Base-by-base conservation (phyloP, 2,329 filamentous ascomycete genomes). In the Trichoderma sp. region DNA sequence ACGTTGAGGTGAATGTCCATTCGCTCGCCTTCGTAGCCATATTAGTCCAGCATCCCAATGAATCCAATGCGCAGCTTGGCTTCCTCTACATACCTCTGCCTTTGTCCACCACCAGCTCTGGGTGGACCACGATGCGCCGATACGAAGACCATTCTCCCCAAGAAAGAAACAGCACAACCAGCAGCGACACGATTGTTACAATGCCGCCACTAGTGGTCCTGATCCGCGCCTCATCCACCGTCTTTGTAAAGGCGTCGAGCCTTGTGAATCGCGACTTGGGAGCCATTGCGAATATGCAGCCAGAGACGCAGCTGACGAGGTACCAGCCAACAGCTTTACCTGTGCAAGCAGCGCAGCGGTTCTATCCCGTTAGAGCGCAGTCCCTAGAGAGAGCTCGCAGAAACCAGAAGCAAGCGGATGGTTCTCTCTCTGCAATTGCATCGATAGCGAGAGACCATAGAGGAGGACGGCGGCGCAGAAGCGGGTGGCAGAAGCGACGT, bases 1-100 rank as follows among this genome's bases (percentile, higher is more conserved):
- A 99, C 90, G 83, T 99, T 99, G 81, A 99, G 88, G 80, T 97
- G 94, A 73, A 99, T 99, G 80, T 98, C 96, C 95, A 99, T 98
- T 81, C 95, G 93, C 85, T 99, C 94, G 80, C 93, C 92, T 93
- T 71, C n/a, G 33, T 55, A 47, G 33, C 27, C 27, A n/a, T 33
- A 24, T 27, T 29, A 49, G 55, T 24, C 24, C 47, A n/a, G 33
- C 19, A 5, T n/a, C n/a, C 35, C 33, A 43, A 40, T n/a, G 13
- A 10, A 3, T 13, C 13, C 43, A 40, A 55, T 40, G 27, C 47
- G 57, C 35, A 52, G 29, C 14, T 13, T n/a, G 21, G 5, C 19
- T 8, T 19, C n/a, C 14, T 37, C 35, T 57, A 73, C 83, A 72
- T 84, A 94, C 93, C 94, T 92, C 96, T 88, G 74, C 94, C 94